Evolutionary conservation across 805 yeast genomes (phyloP).

Genomic region (Wickerhamiella spandovensis): DNA sequence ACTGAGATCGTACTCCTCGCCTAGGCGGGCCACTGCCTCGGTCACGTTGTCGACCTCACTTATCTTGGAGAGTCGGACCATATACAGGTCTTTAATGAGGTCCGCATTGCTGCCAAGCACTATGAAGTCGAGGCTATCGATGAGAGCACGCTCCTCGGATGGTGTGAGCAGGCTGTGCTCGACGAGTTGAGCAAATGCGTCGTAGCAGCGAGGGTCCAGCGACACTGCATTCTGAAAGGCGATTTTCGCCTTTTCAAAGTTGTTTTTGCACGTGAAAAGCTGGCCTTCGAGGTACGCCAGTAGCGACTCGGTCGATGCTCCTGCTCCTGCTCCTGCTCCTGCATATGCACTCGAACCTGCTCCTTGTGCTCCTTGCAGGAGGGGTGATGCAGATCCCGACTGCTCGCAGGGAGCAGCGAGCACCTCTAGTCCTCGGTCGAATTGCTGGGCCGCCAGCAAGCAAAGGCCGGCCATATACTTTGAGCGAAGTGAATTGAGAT

Average conservation of each 20-base stretch:
- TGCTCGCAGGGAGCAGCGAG: slow-evolving; percentile 56
- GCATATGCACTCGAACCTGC: not conserved
- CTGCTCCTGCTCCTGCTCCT: not conserved
- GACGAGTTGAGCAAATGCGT: slow-evolving; percentile 74
- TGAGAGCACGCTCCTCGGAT: slow-evolving; percentile 36
- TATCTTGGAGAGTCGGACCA: slow-evolving; percentile 63
- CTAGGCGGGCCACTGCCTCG: slow-evolving; percentile 52
- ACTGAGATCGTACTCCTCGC: slow-evolving; percentile 58
- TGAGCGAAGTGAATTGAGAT: slow-evolving; percentile 49
- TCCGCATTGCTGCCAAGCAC: slow-evolving; percentile 67
- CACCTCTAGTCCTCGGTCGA: slow-evolving; percentile 81
- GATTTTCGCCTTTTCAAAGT: slow-evolving; percentile 74
- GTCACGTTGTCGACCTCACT: slow-evolving; percentile 39
- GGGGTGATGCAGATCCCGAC: not conserved
- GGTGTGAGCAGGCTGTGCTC: slow-evolving; percentile 67
- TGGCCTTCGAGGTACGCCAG: slow-evolving; percentile 76
- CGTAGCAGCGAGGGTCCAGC: slow-evolving; percentile 85
- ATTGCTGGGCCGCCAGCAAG: slow-evolving; percentile 29
- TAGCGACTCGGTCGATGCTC: slow-evolving; percentile 39
- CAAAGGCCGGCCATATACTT: slow-evolving; percentile 70
- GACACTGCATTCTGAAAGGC: slow-evolving; percentile 74
- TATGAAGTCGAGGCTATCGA: slow-evolving; percentile 50
- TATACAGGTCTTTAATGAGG: slow-evolving; percentile 61
- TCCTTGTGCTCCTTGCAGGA: not conserved
- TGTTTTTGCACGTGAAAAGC: slow-evolving; percentile 69